Evolutionary conservation across 495 filamentous ascomycete species (phyloP).

Genomic region (Penicillium goetzii): DNA sequence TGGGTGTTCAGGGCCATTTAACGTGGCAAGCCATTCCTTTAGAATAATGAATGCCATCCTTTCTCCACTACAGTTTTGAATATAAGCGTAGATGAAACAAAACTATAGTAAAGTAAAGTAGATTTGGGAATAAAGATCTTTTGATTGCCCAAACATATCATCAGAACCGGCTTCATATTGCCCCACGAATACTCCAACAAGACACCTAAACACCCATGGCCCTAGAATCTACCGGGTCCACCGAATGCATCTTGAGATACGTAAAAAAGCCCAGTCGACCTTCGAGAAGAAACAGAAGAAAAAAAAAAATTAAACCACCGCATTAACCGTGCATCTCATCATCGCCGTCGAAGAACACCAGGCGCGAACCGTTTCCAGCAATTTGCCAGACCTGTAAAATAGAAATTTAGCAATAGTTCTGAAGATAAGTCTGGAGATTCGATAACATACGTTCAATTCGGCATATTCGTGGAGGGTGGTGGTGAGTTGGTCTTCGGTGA

Average conservation of each 20-base stretch:
- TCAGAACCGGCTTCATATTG: conserved; percentile 21
- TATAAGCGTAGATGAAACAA: not conserved
- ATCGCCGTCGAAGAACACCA: conserved; percentile 76
- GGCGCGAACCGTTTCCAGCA: conserved; percentile 76
- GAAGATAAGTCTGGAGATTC: conserved; percentile 5
- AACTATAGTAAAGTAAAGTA: conserved; percentile 16
- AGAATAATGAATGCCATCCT: not conserved
- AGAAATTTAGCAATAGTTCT: conserved; percentile 24
- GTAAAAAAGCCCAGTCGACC: conserved; percentile 22
- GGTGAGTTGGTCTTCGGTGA: conserved; percentile 89
- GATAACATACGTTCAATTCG: conserved; percentile 74
- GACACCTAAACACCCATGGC: conserved; percentile 34
- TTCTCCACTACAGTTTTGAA: not conserved
- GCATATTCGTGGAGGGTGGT: conserved; percentile 89
- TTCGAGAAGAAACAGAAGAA: conserved; percentile 18
- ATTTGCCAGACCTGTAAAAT: conserved; percentile 87
- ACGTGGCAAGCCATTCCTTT: conserved; percentile 8
- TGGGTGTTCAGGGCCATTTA: not conserved
- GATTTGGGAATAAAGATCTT: conserved; percentile 26
- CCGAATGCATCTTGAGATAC: conserved; percentile 31
- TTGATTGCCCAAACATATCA: conserved; percentile 25
- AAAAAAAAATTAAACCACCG: not conserved
- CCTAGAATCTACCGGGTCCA: conserved; percentile 28
- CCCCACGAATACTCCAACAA: conserved; percentile 10
- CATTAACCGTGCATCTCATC: conserved; percentile 58